Percentiles rank a stretch among this genome's conserved stretches.
Conservation (phyloP, 1,139 yeast genomes). For the Yamadazyma dushanensis region DNA sequence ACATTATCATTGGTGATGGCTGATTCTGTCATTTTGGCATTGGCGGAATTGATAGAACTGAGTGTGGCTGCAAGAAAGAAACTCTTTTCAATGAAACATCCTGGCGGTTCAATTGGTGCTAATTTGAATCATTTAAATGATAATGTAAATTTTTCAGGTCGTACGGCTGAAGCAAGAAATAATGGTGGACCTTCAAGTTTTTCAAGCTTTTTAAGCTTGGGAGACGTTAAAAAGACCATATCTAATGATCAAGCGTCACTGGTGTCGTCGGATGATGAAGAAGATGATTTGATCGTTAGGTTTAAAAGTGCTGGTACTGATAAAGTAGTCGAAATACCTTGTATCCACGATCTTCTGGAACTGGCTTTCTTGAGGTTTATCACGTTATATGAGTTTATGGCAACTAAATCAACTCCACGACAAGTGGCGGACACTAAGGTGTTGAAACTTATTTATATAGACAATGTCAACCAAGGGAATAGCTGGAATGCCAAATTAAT, state of each 20-base stretch:
- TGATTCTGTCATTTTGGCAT: slow-evolving; percentile 74
- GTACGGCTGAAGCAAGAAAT: no score
- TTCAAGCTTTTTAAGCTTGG: slow-evolving; percentile 31
- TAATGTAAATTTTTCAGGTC: slow-evolving; percentile 14
- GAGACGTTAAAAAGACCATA: slow-evolving; percentile 20
- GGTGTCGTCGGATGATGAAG: slow-evolving; percentile 26
- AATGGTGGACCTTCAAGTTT: slow-evolving; percentile 19
- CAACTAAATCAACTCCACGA: slow-evolving; percentile 12
- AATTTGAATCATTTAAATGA: slow-evolving; percentile 41
- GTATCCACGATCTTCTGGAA: slow-evolving; percentile 16
- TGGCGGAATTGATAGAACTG: slow-evolving; percentile 64
- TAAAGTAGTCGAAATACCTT: not conserved
- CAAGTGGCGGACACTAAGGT: slow-evolving; percentile 22
- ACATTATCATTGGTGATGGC: slow-evolving; percentile 75
- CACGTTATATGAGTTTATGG: slow-evolving; percentile 30
- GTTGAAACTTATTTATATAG: slow-evolving; percentile 22
- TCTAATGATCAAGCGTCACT: slow-evolving; percentile 14
- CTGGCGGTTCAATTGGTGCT: slow-evolving; percentile 88
- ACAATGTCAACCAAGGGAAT: slow-evolving; percentile 5
- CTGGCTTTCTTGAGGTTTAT: slow-evolving; percentile 29
- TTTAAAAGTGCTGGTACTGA: not conserved
- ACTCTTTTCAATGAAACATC: slow-evolving; percentile 71
- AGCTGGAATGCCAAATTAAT: slow-evolving; percentile 14
- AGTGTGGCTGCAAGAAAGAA: slow-evolving; percentile 55
- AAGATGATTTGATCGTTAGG: slow-evolving; percentile 5